Evolutionary conservation across 1,139 yeast species (phyloP).

Genomic region (Taphrina confusa): DNA sequence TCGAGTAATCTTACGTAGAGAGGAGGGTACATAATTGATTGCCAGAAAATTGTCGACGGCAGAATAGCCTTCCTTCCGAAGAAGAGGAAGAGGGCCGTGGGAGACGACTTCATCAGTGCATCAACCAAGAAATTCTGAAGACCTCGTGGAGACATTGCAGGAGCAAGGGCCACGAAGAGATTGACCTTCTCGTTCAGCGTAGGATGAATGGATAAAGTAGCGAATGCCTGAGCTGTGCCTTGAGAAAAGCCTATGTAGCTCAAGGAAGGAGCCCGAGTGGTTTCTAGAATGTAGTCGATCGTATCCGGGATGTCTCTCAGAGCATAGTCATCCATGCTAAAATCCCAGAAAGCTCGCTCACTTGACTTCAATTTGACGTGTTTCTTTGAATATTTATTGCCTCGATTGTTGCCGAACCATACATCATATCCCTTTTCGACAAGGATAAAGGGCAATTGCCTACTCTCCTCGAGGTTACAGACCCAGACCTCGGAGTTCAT

Average conservation of each 20-base stretch:
- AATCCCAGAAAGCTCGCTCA: conserved; percentile 70
- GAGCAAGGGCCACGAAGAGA: conserved; percentile 77
- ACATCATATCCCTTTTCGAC: conserved; percentile 84
- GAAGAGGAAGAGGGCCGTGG: conserved; percentile 67
- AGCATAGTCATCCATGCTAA: conserved; percentile 82
- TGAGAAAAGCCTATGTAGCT: conserved; percentile 85
- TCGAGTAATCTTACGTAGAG: conserved; percentile 75
- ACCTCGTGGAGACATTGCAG: conserved; percentile 93
- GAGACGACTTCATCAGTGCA: conserved; percentile 74
- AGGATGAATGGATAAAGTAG: conserved; percentile 70
- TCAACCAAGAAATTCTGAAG: conserved; percentile 74
- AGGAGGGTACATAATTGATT: conserved; percentile 67
- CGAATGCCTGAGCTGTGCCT: conserved; percentile 90
- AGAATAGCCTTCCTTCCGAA: conserved; percentile 74
- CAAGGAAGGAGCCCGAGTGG: conserved; percentile 52
- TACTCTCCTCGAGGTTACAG: conserved; percentile 57
- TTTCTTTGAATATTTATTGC: conserved; percentile 77
- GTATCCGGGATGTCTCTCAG: conserved; percentile 77
- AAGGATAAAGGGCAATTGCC: conserved; percentile 72
- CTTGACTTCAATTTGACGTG: conserved; percentile 52
- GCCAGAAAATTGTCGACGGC: conserved; percentile 83
- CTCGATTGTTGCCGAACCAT: conserved; percentile 90
- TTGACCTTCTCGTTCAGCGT: conserved; percentile 68
- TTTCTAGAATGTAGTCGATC: conserved; percentile 60
- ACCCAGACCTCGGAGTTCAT: conserved; percentile 94